Conservation (phyloP, 768 basidiomycete species). For the Galerina sulciceps region DNA sequence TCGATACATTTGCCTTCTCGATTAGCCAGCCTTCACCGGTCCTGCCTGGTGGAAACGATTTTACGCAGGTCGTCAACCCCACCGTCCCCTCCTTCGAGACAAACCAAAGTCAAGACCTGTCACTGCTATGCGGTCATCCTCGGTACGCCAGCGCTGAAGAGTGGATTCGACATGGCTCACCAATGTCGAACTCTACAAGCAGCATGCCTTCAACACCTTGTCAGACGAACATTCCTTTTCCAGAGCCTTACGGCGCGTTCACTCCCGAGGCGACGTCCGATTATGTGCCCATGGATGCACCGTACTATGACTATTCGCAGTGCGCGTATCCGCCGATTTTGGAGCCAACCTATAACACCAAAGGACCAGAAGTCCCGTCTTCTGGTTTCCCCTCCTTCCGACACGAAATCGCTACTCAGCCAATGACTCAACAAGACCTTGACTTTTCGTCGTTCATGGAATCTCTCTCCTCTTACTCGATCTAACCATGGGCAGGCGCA, state of each 20-base stretch:
- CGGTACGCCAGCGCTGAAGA: constrained; percentile 38
- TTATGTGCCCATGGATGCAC: constrained; percentile 26
- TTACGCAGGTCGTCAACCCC: constrained; percentile 26
- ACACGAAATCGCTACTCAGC: constrained; percentile 18
- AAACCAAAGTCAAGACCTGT: constrained; percentile 1
- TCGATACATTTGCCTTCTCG: constrained; percentile 45
- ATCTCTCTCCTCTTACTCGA: constrained; percentile 32
- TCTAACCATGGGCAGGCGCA: constrained; percentile 18
- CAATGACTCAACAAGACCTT: constrained; percentile 30
- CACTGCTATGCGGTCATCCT: constrained; percentile 37
- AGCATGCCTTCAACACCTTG: constrained; percentile 49
- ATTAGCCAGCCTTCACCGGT: constrained; percentile 22
- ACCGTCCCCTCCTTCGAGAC: constrained; percentile 14
- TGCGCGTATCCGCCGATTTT: constrained; percentile 25
- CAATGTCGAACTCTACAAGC: constrained; percentile 35
- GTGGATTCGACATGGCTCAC: constrained; percentile 50
- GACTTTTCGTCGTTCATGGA: constrained; percentile 41
- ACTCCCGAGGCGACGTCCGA: constrained; percentile 29
- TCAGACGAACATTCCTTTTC: constrained; percentile 30
- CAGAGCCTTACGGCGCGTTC: constrained; percentile 29
- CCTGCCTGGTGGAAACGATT: constrained; percentile 19
- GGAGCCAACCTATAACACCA: constrained; percentile 19
- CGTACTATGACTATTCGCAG: constrained; percentile 25
- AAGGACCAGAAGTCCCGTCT: constrained; percentile 18
- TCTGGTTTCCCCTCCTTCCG: constrained; percentile 27